Base-by-base conservation (phyloP, 2,329 filamentous ascomycete species). In the Scytalidium sp. region DNA sequence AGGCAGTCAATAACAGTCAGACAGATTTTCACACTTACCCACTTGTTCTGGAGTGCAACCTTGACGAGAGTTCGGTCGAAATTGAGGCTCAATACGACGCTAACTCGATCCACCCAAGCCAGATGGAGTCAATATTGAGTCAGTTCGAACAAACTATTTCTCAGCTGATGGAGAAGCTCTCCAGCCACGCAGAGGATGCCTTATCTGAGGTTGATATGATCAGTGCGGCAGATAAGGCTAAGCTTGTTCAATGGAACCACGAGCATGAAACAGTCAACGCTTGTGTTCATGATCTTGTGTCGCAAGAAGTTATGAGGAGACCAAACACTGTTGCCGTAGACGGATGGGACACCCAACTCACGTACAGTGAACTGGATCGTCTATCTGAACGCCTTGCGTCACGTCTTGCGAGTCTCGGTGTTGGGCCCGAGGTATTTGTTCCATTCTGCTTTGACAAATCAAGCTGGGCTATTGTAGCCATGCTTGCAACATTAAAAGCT, bases 401-500 rank as follows among this genome's bases (percentile, higher is more conserved):
- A 7, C 39, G 47, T 41, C 45, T 59, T 2, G 22, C 46, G n/a
- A 27, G 22, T 15, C 42, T 51, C 19, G 51, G 56, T 15, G 47
- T 59, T 13, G 36, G 23, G n/a, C 43, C 29, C 13, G 51, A 49
- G 40, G 36, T 19, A 6, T 39, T 50, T 3, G 49, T 60, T n/a
- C 55, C 52, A 11, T 36, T 60, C 10, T 58, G 54, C 39, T 60
- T 57, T 43, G 52, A 60, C 22, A 60, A 60, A 46, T 58, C 58
- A 11, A 46, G 32, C 21, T 60, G 51, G 39, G 50, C 56, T 22
- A 45, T 57, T 21, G 51, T 60, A 11, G 52, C 49, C 15, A 54
- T 57, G 52, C 51, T 60, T 19, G 54, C 46, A 44, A 47, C 60
- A 2, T 29, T 60, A 19, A 53, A 55, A 40, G 46, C 56, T 36